Evolutionary conservation across 768 basidiomycete genomes (phyloP), one percentile per base, ranked within the genome.

Genomic region (Leccinum incarnatum): DNA sequence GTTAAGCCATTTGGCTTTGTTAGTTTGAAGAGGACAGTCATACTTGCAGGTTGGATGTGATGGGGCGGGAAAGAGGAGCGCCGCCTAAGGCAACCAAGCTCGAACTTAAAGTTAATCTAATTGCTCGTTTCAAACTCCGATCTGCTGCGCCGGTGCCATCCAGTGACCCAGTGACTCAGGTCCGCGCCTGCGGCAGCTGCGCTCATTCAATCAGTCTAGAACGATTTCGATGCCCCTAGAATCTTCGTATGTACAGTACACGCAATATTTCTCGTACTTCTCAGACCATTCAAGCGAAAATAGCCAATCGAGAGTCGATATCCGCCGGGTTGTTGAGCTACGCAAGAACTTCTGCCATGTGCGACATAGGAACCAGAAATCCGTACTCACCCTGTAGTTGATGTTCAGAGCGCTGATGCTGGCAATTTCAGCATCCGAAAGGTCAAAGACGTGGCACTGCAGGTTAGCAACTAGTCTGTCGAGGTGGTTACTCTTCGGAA

Each of bases 241-340:
- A 19, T n/a, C 40, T 25, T 60, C n/a, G 12, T 59, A 54, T 54
- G 51, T 56, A 17, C 21, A 42, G 53, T 56, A n/a, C 29, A 48
- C 27, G 14, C 32, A 53, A 19, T 19, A 11, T 12, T 17, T 7
- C 7, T 9, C 10, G 14, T 46, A 40, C 21, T 17, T 8, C 19
- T 36, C 15, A 17, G 5, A 15, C 7, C 23, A 32, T 60, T 80
- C 74, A 91, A 29, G 87, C 89, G 69, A 90, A 92, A 64, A 92
- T 89, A 7, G 75, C 81, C 57, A 91, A 67, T 36, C 83, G 79
- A 55, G 81, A 75, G 63, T 91, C 86, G 42, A 90, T 86, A 21
- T 82, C 83, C 37, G 71, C 80, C 8, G 90, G 90, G 72, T 92
- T 76, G 72, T 91, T 91, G 68, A 89, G 66, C 88, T 89, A 60